Evolutionary conservation across 2,329 filamentous ascomycete genomes (phyloP).

Genomic region (Microdochium nivale): DNA sequence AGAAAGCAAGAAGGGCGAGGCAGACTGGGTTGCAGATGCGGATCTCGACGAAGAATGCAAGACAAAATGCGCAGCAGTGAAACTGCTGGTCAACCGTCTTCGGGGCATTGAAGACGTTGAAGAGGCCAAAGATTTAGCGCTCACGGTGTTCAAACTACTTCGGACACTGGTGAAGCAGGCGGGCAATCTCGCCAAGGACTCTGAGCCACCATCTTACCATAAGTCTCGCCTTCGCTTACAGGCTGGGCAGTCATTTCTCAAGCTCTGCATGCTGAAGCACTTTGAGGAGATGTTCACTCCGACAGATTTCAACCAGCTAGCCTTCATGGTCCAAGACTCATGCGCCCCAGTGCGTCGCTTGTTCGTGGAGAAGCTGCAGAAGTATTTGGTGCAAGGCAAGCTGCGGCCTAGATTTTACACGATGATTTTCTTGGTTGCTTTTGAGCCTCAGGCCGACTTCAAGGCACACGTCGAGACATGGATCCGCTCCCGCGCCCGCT

Average conservation of each 20-base stretch:
- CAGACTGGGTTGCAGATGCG: constrained; percentile 59
- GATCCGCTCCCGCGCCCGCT: constrained; percentile 72
- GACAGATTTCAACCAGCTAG: constrained; percentile 70
- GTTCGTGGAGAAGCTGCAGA: constrained; percentile 82
- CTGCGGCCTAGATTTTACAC: constrained; percentile 76
- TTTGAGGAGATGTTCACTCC: constrained; percentile 70
- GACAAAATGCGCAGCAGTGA: constrained; percentile 77
- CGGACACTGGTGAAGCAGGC: constrained; percentile 65
- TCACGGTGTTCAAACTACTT: constrained; percentile 69
- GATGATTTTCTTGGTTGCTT: constrained; percentile 82
- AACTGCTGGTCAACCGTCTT: constrained; percentile 77
- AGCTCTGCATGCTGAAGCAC: constrained; percentile 68
- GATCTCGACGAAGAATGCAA: constrained; percentile 71
- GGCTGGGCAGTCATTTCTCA: constrained; percentile 73
- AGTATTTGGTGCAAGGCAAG: constrained; percentile 69
- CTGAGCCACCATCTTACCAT: constrained; percentile 68
- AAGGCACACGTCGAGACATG: constrained; percentile 74
- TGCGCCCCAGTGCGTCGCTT: constrained; percentile 64
- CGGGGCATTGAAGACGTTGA: constrained; percentile 48
- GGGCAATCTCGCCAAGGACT: constrained; percentile 70
- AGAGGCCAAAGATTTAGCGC: constrained; percentile 49
- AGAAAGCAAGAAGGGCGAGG: constrained; percentile 45
- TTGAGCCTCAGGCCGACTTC: constrained; percentile 71
- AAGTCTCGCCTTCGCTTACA: constrained; percentile 72
- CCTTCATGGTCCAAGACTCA: constrained; percentile 72